Conservation (phyloP, 2,329 filamentous ascomycete genomes). For the Venturiaceae sp. region DNA sequence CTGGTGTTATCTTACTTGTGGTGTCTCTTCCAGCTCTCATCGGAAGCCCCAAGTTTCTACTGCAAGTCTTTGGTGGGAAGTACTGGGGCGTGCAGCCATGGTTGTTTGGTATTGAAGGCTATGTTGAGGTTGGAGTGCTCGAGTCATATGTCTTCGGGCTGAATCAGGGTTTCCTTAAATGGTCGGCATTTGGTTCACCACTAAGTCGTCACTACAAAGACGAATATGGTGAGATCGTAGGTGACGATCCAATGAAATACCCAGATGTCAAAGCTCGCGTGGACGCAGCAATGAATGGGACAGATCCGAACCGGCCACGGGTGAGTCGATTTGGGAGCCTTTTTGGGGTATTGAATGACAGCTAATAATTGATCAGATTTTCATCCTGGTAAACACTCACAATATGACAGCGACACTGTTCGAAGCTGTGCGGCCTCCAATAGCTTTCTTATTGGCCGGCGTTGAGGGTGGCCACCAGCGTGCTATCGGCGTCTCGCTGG, state of each 20-base stretch:
- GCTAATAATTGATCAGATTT: slow-evolving; percentile 11
- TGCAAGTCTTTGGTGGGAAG: slow-evolving; percentile 28
- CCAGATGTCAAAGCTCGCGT: slow-evolving; percentile 15
- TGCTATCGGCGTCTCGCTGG: slow-evolving; percentile 35
- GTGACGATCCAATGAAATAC: slow-evolving; percentile 21
- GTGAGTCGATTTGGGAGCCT: slow-evolving; percentile 5
- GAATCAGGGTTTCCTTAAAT: slow-evolving; percentile 23
- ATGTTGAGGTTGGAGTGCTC: slow-evolving; percentile 27
- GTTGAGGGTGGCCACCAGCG: slow-evolving; percentile 37
- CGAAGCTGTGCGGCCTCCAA: slow-evolving; percentile 27
- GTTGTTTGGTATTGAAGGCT: slow-evolving; percentile 34
- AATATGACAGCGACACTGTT: slow-evolving; percentile 36
- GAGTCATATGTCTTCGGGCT: slow-evolving; percentile 30
- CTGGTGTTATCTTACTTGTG: background rate
- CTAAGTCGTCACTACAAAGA: slow-evolving; percentile 23
- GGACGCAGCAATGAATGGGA: slow-evolving; percentile 14
- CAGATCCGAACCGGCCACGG: slow-evolving; percentile 17
- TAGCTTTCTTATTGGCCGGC: slow-evolving; percentile 33
- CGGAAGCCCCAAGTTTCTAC: slow-evolving; percentile 22
- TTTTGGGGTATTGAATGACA: slow-evolving; percentile 14
- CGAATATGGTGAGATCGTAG: slow-evolving; percentile 20
- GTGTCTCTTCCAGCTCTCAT: background rate
- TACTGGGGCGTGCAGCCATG: slow-evolving; percentile 31
- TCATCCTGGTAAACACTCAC: slow-evolving; percentile 31
- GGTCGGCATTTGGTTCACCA: slow-evolving; percentile 22